Percentiles rank a stretch among this genome's conserved stretches.
Evolutionary conservation across 768 basidiomycete species (phyloP).

Genomic region (Lanmaoa rubissima): DNA sequence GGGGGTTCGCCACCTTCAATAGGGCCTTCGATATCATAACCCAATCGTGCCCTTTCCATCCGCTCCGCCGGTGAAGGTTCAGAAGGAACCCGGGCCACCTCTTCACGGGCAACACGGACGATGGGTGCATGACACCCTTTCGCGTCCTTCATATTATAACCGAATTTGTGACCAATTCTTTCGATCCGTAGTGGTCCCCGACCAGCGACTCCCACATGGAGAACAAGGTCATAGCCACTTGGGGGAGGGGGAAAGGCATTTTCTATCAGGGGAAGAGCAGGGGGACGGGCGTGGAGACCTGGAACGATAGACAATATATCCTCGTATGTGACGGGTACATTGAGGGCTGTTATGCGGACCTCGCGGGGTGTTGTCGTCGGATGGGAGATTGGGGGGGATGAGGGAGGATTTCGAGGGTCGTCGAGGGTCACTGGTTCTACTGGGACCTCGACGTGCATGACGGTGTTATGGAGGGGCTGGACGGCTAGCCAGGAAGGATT

Average conservation of each 20-base stretch:
- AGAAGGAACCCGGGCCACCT: conserved; percentile 16
- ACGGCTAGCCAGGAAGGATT: conserved; percentile 78
- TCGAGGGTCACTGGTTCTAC: conserved; percentile 18
- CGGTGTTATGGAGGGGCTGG: conserved; percentile 54
- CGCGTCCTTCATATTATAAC: conserved; percentile 69
- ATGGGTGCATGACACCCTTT: conserved; percentile 53
- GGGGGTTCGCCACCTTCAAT: conserved; percentile 31
- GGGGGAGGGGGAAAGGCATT: conserved; percentile 39
- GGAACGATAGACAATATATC: conserved; percentile 55
- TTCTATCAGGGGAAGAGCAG: conserved; percentile 41
- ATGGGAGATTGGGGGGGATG: conserved; percentile 3
- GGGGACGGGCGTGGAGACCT: conserved; percentile 59
- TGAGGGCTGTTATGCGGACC: conserved; percentile 58
- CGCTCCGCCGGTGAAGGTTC: conserved; percentile 26
- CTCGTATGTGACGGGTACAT: conserved; percentile 60
- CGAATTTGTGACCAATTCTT: conserved; percentile 61
- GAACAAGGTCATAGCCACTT: conserved; percentile 64
- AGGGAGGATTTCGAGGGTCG: conserved; percentile 10
- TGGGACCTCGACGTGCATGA: conserved; percentile 42
- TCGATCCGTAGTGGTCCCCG: conserved; percentile 65
- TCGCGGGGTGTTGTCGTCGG: conserved; percentile 30
- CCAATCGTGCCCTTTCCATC: conserved; percentile 30
- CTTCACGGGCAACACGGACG: conserved; percentile 32
- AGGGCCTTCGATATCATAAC: conserved; percentile 27
- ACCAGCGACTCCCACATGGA: conserved; percentile 68